These are phyloP conservation scores for Bombardia bombarda DNA, from an alignment of 495 filamentous ascomycete species.

Conservation along the genomic window DNA sequence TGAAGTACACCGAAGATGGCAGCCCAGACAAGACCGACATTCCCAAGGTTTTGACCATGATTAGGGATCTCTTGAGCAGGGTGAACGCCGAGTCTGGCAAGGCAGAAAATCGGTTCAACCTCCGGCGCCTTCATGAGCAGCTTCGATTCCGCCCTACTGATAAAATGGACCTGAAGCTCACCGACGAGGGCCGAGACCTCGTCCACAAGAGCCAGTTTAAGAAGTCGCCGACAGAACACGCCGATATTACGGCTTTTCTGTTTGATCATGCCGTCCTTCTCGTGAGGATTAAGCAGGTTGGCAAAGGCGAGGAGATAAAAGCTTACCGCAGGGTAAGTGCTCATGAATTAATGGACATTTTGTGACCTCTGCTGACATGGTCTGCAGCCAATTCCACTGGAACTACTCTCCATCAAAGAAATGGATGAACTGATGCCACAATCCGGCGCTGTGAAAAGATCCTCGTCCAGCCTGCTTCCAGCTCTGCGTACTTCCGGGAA, in stretches of 20 bases:
- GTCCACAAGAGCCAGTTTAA: slow-evolving; percentile 89
- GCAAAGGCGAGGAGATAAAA: slow-evolving; percentile 88
- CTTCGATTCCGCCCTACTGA: slow-evolving; percentile 82
- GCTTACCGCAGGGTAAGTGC: slow-evolving; percentile 69
- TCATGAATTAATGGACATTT: not conserved
- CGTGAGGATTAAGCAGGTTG: slow-evolving; percentile 77
- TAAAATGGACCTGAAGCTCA: slow-evolving; percentile 88
- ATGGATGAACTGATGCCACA: slow-evolving; percentile 92
- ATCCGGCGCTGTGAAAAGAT: slow-evolving; percentile 68
- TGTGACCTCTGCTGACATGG: slow-evolving; percentile 2
- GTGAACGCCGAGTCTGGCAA: slow-evolving; percentile 95
- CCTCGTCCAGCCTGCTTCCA: slow-evolving; percentile 79
- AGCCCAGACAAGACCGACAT: slow-evolving; percentile 88
- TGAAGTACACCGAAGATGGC: slow-evolving; percentile 79
- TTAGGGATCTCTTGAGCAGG: slow-evolving; percentile 75
- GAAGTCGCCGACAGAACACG: slow-evolving; percentile 78
- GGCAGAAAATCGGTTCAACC: slow-evolving; percentile 95
- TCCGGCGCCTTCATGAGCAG: slow-evolving; percentile 81
- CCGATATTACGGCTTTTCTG: slow-evolving; percentile 86
- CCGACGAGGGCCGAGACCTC: slow-evolving; percentile 86
- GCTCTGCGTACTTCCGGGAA: slow-evolving; percentile 49
- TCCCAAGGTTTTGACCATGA: slow-evolving; percentile 74
- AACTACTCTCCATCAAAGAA: slow-evolving; percentile 86
- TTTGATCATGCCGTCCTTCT: slow-evolving; percentile 95
- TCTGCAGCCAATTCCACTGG: slow-evolving; percentile 77